Conservation (phyloP, 441 rosid species). For the Geranium incanum region DNA sequence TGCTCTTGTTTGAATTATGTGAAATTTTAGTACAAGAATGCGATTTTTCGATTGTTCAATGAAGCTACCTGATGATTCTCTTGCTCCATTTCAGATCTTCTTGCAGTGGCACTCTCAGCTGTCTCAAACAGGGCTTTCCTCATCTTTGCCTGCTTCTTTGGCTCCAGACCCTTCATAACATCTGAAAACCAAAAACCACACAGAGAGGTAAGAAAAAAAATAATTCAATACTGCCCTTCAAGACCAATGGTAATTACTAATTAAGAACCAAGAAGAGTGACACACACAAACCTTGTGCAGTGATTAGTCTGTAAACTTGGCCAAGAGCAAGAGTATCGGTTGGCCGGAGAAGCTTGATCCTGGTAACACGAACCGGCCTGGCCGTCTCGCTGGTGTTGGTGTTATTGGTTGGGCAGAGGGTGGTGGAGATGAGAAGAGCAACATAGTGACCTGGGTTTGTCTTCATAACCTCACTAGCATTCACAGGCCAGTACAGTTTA, state of each 20-base stretch:
- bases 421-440: constrained; percentile 78
- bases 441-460: background rate
- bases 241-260: too few relatives aligned
- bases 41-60: too few relatives aligned
- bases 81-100: constrained; percentile 36
- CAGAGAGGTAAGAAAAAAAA: too few relatives aligned
- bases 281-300: constrained; percentile 48
- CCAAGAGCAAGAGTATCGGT: constrained; percentile 72
- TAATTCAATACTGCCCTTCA: too few relatives aligned
- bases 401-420: constrained; percentile 20
- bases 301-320: constrained; percentile 71
- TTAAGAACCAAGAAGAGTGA: too few relatives aligned
- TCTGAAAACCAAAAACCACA: constrained; percentile 23
- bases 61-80: constrained; percentile 20
- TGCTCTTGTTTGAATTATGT: too few relatives aligned
- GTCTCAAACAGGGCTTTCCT: constrained; percentile 27
- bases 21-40: too few relatives aligned
- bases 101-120: constrained; percentile 10
- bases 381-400: background rate
- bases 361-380: constrained; percentile 51
- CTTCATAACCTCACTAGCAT: constrained; percentile 60
- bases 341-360: constrained; percentile 85
- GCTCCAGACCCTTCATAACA: constrained; percentile 66
- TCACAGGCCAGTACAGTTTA: constrained; percentile 48
- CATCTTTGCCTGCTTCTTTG: constrained; percentile 61